Conservation (phyloP, 1,284 basidiomycete genomes). For the Puccinia novopanici region DNA sequence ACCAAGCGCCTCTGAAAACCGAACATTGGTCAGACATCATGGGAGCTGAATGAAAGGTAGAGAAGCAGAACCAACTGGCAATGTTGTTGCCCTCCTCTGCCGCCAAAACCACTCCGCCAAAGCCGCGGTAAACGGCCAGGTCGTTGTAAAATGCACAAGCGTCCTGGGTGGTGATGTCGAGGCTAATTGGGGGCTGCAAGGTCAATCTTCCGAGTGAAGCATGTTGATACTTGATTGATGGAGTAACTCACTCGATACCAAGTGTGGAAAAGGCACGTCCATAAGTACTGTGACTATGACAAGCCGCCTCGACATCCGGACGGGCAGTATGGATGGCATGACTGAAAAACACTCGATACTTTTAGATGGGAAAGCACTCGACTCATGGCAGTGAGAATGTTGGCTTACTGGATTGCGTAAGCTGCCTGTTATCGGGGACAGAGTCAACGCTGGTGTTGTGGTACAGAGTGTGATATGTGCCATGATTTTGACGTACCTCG, state of each 20-base stretch:
- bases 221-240: too few species aligned
- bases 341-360: slow-evolving; percentile 22
- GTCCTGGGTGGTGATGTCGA: slow-evolving; percentile 60
- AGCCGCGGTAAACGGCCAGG: slow-evolving; percentile 58
- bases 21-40: too few species aligned
- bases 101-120: slow-evolving; percentile 68
- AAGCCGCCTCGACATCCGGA: slow-evolving; percentile 68
- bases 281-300: slow-evolving; percentile 69
- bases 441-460: slow-evolving; percentile 52
- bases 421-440: slow-evolving; percentile 62
- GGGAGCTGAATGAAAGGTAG: too few species aligned
- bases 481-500: too few species aligned
- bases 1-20: slow-evolving; percentile 60
- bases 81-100: slow-evolving; percentile 67
- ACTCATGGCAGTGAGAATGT: background rate
- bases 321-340: slow-evolving; percentile 67
- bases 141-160: slow-evolving; percentile 58
- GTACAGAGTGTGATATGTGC: background rate
- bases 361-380: background rate
- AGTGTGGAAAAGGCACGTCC: too few species aligned
- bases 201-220: too few species aligned
- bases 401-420: slow-evolving; percentile 10
- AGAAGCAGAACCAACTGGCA: slow-evolving; percentile 31
- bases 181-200: too few species aligned
- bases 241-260: too few species aligned